Base-by-base conservation (phyloP, 140 eudicot genomes). In the Flaveria floridana region DNA sequence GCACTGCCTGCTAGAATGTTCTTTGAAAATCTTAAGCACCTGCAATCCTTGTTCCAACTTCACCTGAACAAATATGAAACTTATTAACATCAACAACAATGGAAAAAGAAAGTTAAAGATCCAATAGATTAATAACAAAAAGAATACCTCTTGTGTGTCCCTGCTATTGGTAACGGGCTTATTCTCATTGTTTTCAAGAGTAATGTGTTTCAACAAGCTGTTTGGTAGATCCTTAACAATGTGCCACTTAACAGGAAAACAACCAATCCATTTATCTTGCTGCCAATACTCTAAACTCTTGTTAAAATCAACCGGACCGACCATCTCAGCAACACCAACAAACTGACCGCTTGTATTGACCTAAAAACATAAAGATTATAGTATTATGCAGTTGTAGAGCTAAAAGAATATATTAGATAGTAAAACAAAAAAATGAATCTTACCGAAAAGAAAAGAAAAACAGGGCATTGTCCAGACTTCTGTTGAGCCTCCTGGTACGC, bases 181-280 rank as follows among this genome's bases (percentile, higher is more conserved):
- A 81, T 87, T 92, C 82, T 92, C 97, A 63, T 92, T 92, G 78
- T 92, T 87, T 73, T 89, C 97, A 7, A 92, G 90, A 18, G 83
- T 92, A 2, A 92, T 82, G 67, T 89, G 97, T 81, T 87, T 92
- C 81, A 92, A 74, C 86, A 87, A 73, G 64, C 90, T 92, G 84
- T 92, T 92, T 0, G 97, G 96, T 21, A 92, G 74, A 80, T 92
- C 97, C 85, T 92, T 92, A 75, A 92, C 90, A 42, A 92, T 87
- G 82, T 92, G 97, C 97, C 97, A 92, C 87, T 89, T 92, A 0
- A 92, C 96, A 7, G 97, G 95, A 57, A 92, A 92, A 73, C 95
- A 86, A 20, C 97, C 97, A 65, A 84, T 85, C 97, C 97, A 92
- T 70, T 92, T 92, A 72, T 92, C 97, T 65, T 91, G 97, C 51